phyloP scores from a whole-genome alignment of 306 rosid species.

The Mimosa pudica region DNA sequence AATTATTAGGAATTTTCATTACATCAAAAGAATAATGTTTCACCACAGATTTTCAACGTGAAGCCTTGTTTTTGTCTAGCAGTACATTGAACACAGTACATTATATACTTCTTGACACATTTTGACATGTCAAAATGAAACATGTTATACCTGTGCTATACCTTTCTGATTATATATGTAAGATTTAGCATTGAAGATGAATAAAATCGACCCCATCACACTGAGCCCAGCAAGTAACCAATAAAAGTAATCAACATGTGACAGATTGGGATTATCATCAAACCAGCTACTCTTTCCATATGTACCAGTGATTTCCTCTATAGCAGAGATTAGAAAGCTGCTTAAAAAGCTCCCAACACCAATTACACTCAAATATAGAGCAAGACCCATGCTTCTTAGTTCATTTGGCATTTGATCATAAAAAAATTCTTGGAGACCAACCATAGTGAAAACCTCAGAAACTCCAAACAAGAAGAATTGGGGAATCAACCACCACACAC shows the following conservation, averaged over 20 bases:
- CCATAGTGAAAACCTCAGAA: conserved; percentile 10
- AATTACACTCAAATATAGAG: conserved; percentile 53
- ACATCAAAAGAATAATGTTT: not conserved
- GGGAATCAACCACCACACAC: conserved; percentile 18
- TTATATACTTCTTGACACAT: not conserved
- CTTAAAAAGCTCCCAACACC: conserved; percentile 66
- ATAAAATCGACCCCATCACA: not conserved
- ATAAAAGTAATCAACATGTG: not conserved
- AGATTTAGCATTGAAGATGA: conserved; percentile 1
- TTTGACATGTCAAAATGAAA: not conserved
- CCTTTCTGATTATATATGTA: not conserved
- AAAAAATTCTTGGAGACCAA: conserved; percentile 20
- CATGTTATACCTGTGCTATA: not conserved
- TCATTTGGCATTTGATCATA: conserved; percentile 15
- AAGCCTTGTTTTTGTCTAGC: not conserved
- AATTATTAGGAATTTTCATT: not conserved
- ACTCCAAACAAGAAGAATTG: conserved; percentile 6
- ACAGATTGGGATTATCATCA: not conserved
- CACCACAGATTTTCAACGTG: not conserved
- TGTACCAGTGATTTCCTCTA: not conserved
- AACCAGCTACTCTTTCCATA: not conserved
- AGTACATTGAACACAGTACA: not conserved
- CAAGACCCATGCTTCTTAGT: conserved; percentile 55
- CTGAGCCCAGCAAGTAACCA: conserved; percentile 13
- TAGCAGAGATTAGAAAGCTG: conserved; percentile 40